Conservation (phyloP, 495 filamentous ascomycete species). For the Xylaria acuta region DNA sequence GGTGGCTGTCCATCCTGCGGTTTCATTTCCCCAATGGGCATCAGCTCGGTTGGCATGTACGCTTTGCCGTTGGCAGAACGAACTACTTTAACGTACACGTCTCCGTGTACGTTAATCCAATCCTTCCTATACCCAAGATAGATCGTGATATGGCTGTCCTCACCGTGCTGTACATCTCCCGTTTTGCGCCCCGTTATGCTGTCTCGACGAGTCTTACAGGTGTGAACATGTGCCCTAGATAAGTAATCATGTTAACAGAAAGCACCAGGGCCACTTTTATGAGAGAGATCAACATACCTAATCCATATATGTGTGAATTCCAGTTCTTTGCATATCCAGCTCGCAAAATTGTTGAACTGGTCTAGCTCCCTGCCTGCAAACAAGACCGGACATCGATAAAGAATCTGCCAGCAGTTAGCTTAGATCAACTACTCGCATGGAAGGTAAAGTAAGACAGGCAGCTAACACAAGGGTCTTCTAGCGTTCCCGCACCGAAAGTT, state of each 20-base stretch:
- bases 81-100: background rate
- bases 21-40: background rate
- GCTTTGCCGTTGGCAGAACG: too few relatives aligned
- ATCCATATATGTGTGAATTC: constrained; percentile 9
- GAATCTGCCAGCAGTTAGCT: background rate
- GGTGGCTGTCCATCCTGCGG: background rate
- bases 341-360: background rate
- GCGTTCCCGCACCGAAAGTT: background rate
- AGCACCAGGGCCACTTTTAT: background rate
- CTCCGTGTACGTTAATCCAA: constrained; percentile 2
- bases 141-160: background rate
- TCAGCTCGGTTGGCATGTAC: background rate
- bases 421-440: background rate
- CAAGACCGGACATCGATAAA: background rate
- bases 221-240: background rate
- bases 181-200: background rate
- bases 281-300: background rate
- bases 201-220: background rate
- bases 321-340: background rate
- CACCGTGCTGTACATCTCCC: background rate
- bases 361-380: background rate
- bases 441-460: background rate
- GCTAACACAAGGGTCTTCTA: constrained; percentile 4
- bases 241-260: background rate
- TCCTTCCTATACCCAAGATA: background rate